phyloP scores from a whole-genome alignment of 1,139 yeast genomes.

The Kurtzmaniella quercitrusa region DNA sequence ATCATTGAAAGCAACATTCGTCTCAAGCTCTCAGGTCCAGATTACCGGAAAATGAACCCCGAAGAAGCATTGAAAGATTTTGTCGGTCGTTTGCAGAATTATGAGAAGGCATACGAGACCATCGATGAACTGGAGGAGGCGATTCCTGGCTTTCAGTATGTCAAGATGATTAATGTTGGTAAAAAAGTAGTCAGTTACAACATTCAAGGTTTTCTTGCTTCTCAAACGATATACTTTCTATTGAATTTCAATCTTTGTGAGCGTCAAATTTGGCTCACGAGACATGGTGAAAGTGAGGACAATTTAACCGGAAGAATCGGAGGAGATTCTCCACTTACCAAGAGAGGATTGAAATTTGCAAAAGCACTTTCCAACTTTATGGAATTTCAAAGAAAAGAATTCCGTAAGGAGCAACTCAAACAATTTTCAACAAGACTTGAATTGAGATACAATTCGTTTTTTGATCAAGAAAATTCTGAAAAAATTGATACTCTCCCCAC shows the following conservation, averaged over 20 bases:
- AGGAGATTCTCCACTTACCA: conserved; percentile 80
- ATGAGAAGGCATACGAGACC: conserved; percentile 87
- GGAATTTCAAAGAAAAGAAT: conserved; percentile 65
- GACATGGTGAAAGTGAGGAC: conserved; percentile 91
- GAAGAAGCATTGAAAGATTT: conserved; percentile 77
- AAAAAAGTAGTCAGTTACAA: conserved; percentile 89
- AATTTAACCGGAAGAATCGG: conserved; percentile 85
- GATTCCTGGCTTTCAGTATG: conserved; percentile 67
- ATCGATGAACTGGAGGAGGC: conserved; percentile 74
- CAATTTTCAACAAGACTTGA: conserved; percentile 44
- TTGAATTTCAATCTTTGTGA: conserved; percentile 87
- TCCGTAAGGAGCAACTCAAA: conserved; percentile 60
- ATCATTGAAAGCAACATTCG: conserved; percentile 80
- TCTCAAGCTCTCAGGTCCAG: conserved; percentile 89
- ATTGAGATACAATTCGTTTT: conserved; percentile 32
- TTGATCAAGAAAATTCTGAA: conserved; percentile 17
- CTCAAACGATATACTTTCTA: conserved; percentile 87
- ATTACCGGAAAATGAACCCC: conserved; percentile 83
- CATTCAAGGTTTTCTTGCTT: conserved; percentile 87
- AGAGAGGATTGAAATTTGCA: conserved; percentile 73
- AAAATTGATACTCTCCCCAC: conserved; percentile 41
- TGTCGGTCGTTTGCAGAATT: conserved; percentile 73
- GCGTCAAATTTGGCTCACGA: conserved; percentile 90
- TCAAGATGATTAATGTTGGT: conserved; percentile 95
- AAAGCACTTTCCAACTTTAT: conserved; percentile 71